Evolutionary conservation across 2,329 filamentous ascomycete species (phyloP).

Genomic region (Fusarium incarnatum): DNA sequence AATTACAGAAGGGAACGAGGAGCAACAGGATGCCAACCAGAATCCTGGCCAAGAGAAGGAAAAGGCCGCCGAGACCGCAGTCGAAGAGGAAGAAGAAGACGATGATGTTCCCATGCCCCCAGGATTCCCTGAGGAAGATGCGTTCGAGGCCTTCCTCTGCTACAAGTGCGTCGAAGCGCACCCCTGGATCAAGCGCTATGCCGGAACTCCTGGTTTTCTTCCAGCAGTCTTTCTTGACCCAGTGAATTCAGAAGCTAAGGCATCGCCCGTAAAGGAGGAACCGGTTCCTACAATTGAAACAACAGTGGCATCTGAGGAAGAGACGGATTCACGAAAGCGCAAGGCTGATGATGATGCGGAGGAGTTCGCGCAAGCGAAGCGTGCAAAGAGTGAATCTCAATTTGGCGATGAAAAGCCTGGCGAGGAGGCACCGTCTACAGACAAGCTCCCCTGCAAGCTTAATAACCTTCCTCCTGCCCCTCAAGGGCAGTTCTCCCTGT

Average conservation of each 20-base stretch:
- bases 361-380: constrained; percentile 60
- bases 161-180: constrained; percentile 91
- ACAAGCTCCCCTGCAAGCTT: constrained; percentile 67
- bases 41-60: constrained; percentile 38
- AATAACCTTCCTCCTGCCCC: constrained; percentile 67
- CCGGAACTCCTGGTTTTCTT: constrained; percentile 82
- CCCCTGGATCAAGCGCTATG: constrained; percentile 93
- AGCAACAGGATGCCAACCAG: constrained; percentile 36
- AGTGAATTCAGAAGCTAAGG: background rate
- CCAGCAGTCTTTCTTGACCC: constrained; percentile 70
- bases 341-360: constrained; percentile 68
- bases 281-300: constrained; percentile 5
- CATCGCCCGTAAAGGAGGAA: background rate
- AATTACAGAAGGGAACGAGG: constrained; percentile 63
- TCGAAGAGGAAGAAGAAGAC: constrained; percentile 58
- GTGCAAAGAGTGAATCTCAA: constrained; percentile 59
- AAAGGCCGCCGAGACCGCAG: constrained; percentile 35
- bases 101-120: constrained; percentile 78
- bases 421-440: constrained; percentile 31
- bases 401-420: background rate
- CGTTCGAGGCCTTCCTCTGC: constrained; percentile 91
- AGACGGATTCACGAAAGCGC: constrained; percentile 68
- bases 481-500: constrained; percentile 77
- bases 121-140: constrained; percentile 88
- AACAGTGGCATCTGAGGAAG: background rate